phyloP scores from a whole-genome alignment of 2,329 filamentous ascomycete species.

The Stagonosporopsis chrysanthemi region DNA sequence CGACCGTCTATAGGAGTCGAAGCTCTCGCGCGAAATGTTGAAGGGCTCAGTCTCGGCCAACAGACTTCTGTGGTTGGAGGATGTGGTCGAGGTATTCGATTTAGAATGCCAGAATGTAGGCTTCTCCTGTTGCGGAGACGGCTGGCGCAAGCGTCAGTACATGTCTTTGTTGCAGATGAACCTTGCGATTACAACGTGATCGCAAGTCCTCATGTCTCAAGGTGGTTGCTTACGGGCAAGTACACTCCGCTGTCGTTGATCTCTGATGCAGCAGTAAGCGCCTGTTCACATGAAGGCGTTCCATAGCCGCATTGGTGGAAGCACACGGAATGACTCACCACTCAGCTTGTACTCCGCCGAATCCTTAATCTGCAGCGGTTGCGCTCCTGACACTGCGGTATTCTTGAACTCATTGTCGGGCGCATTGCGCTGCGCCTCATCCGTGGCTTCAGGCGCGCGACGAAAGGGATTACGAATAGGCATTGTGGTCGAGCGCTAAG shows the following conservation, averaged over 20 bases:
- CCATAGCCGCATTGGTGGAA: constrained; percentile 1
- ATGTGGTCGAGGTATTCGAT: constrained; percentile 58
- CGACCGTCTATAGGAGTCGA: constrained; percentile 93
- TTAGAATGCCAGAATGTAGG: constrained; percentile 75
- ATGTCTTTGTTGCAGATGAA: constrained; percentile 1
- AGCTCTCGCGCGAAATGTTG: constrained; percentile 93
- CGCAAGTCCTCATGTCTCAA: neutral
- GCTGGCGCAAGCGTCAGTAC: constrained; percentile 38
- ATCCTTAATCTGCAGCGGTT: constrained; percentile 55
- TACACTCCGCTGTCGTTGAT: constrained; percentile 97
- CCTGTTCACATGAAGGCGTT: constrained; percentile 19
- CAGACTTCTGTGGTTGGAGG: constrained; percentile 68
- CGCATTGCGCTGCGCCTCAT: constrained; percentile 42
- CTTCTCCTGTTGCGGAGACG: constrained; percentile 90
- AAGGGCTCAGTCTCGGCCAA: constrained; percentile 89
- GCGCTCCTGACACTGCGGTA: constrained; percentile 46
- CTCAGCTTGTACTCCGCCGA: constrained; percentile 61
- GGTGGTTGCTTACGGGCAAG: constrained; percentile 72
- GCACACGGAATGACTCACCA: constrained; percentile 49
- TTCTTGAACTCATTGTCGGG: constrained; percentile 45
- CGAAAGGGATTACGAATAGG: constrained; percentile 54
- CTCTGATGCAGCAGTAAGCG: constrained; percentile 63
- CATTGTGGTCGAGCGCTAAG: constrained; percentile 37
- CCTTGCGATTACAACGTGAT: constrained; percentile 6
- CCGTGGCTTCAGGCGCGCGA: constrained; percentile 45